Evolutionary conservation across 139 green algal species (phyloP).

Genomic region (Marvania coccoides): DNA sequence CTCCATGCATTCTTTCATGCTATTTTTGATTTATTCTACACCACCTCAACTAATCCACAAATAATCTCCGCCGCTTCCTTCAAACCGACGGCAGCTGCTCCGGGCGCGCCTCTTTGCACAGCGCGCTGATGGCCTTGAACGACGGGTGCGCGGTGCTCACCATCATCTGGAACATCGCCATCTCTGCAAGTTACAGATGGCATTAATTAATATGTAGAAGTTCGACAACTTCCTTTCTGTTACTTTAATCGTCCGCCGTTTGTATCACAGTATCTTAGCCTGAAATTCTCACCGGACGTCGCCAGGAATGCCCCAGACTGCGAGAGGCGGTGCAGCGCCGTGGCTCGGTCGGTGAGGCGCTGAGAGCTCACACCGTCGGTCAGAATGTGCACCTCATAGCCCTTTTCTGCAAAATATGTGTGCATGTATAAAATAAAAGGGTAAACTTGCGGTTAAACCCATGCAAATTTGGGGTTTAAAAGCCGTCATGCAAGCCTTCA

Average conservation of each 20-base stretch:
- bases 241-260: too few relatives aligned
- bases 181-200: slow-evolving; percentile 44
- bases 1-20: too few relatives aligned
- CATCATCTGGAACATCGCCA: slow-evolving; percentile 65
- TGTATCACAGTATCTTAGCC: too few relatives aligned
- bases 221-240: too few relatives aligned
- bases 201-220: neutral
- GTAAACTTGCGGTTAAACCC: too few relatives aligned
- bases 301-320: slow-evolving; percentile 29
- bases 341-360: slow-evolving; percentile 48
- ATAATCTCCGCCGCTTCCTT: too few relatives aligned
- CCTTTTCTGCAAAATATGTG: slow-evolving; percentile 27
- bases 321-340: slow-evolving; percentile 48
- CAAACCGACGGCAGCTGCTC: slow-evolving; percentile 17
- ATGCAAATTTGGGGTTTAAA: too few relatives aligned
- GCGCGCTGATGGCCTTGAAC: slow-evolving; percentile 61
- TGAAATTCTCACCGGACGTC: slow-evolving; percentile 1
- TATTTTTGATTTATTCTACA: too few relatives aligned
- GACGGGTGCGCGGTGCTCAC: slow-evolving; percentile 50
- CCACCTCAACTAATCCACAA: too few relatives aligned
- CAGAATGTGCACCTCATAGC: slow-evolving; percentile 74
- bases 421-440: too few relatives aligned
- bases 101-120: slow-evolving; percentile 51
- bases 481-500: too few relatives aligned
- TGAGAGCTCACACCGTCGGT: slow-evolving; percentile 71